phyloP scores from a whole-genome alignment of 352 stramenopile species.

The Labyrinthula sp. region DNA sequence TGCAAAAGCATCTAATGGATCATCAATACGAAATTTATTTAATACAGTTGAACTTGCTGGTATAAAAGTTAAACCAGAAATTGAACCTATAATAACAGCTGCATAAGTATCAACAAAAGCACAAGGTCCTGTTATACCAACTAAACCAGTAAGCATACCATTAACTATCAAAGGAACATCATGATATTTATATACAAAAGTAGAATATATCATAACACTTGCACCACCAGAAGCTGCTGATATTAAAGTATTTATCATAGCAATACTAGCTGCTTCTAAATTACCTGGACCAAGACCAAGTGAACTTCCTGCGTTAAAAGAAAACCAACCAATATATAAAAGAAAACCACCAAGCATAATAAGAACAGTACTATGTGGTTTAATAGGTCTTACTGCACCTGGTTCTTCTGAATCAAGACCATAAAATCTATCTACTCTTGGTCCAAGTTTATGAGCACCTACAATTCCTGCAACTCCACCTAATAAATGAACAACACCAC shows the following conservation, averaged over 20 bases:
- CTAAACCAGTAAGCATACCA: constrained; percentile 39
- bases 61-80: constrained; percentile 34
- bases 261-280: constrained; percentile 5
- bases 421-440: constrained; percentile 30
- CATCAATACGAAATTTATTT: constrained; percentile 31
- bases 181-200: too few relatives aligned
- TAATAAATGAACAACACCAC: constrained; percentile 45
- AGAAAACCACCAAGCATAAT: constrained; percentile 32
- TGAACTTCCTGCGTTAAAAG: constrained; percentile 34
- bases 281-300: not conserved
- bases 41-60: constrained; percentile 27
- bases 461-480: constrained; percentile 44
- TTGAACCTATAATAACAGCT: constrained; percentile 35
- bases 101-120: constrained; percentile 34
- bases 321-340: constrained; percentile 34
- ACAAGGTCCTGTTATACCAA: constrained; percentile 38
- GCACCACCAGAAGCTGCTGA: too few relatives aligned
- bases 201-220: too few relatives aligned
- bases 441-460: constrained; percentile 34
- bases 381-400: too few relatives aligned
- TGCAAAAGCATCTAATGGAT: constrained; percentile 35
- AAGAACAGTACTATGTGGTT: constrained; percentile 29
- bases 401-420: constrained; percentile 6
- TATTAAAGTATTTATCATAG: constrained; percentile 2
- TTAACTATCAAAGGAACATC: constrained; percentile 26